These are phyloP conservation scores for Wallacemonas rigidus DNA, from an alignment of 208 protist species.

Conservation along the genomic window DNA sequence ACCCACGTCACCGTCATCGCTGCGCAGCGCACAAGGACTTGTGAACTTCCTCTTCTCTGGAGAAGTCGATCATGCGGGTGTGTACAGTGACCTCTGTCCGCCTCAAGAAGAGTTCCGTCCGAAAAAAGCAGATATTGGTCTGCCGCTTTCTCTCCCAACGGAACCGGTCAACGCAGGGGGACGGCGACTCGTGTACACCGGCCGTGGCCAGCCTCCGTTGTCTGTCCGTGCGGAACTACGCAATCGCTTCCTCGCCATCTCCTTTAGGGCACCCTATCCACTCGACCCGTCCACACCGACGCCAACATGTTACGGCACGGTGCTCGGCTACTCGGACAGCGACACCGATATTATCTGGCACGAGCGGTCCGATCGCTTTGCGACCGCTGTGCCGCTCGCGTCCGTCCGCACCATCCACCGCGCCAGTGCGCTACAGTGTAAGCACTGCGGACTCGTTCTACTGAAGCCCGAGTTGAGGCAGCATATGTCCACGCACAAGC, in stretches of 20 bases:
- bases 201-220: conserved; percentile 35
- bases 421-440: conserved; percentile 53
- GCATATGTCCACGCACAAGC: conserved; percentile 67
- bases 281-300: conserved; percentile 10
- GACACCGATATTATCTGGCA: conserved; percentile 79
- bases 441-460: conserved; percentile 65
- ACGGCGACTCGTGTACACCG: conserved; percentile 65
- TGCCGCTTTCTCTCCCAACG: conserved; percentile 40
- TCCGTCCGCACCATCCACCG: conserved; percentile 45
- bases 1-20: conserved; percentile 24
- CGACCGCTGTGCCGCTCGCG: conserved; percentile 47
- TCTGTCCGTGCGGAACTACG: conserved; percentile 42
- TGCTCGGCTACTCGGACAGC: conserved; percentile 77
- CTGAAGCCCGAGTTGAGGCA: conserved; percentile 49
- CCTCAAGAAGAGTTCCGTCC: conserved; percentile 24
- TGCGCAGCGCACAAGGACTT: conserved; percentile 43
- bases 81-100: conserved; percentile 32
- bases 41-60: conserved; percentile 45
- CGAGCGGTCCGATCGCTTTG: conserved; percentile 62
- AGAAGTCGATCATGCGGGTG: conserved; percentile 12
- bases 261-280: conserved; percentile 34
- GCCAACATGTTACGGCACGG: conserved; percentile 53
- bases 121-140: conserved; percentile 31
- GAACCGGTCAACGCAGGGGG: conserved; percentile 52
- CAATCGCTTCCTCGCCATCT: conserved; percentile 46